phyloP scores from a whole-genome alignment of 2,329 filamentous ascomycete species.

The Trematosphaeria pertusa region DNA sequence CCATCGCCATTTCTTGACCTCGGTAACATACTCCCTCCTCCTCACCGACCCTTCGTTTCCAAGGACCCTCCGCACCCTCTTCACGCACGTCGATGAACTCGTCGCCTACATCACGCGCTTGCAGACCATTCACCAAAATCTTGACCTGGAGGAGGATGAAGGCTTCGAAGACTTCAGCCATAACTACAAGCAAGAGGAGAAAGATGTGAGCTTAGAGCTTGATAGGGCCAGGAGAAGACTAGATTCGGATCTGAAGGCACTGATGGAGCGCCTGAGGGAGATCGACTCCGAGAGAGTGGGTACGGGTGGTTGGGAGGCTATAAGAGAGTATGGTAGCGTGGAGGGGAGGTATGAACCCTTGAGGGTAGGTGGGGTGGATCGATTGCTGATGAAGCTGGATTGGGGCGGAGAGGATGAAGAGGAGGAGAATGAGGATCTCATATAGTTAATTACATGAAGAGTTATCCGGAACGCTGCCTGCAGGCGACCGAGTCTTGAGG shows the following conservation, averaged over 20 bases:
- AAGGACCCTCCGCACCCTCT: conserved; percentile 68
- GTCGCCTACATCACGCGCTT: conserved; percentile 78
- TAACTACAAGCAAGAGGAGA: conserved; percentile 71
- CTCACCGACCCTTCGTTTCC: conserved; percentile 71
- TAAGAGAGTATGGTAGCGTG: conserved; percentile 19
- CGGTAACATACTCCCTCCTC: conserved; percentile 70
- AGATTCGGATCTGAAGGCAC: conserved; percentile 69
- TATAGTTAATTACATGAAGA: too few species aligned
- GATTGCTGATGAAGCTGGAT: conserved; percentile 90
- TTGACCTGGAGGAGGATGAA: conserved; percentile 82
- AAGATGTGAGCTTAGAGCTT: conserved; percentile 70
- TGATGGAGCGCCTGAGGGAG: conserved; percentile 63
- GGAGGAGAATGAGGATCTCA: conserved; percentile 29
- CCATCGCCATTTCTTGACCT: conserved; percentile 77
- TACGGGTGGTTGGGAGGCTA: conserved; percentile 23
- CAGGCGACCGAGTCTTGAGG: too few species aligned
- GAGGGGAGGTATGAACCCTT: conserved; percentile 70
- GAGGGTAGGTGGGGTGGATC: conserved; percentile 80
- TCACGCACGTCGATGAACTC: conserved; percentile 80
- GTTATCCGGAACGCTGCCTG: too few species aligned
- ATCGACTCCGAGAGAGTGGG: conserved; percentile 63
- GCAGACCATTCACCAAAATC: conserved; percentile 75
- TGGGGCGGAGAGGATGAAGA: conserved; percentile 52
- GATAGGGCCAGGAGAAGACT: conserved; percentile 69
- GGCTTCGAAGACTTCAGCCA: conserved; percentile 69